Percentiles rank a stretch among this genome's conserved stretches.
Evolutionary conservation across 1,284 basidiomycete genomes (phyloP).

Genomic region (Trichosporon ovoides): DNA sequence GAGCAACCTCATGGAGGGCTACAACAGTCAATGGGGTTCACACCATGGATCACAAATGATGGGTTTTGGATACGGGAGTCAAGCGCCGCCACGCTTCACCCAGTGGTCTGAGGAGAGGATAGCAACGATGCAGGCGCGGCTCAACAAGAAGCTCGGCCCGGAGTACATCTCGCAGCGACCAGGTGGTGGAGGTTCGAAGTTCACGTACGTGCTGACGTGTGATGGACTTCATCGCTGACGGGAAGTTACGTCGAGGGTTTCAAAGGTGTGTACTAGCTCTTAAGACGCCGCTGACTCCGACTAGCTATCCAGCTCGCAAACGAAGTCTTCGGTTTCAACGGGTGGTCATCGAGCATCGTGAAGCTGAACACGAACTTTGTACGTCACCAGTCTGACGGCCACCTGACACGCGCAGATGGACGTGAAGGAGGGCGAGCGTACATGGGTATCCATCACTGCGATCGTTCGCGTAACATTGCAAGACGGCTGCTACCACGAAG

Average conservation of each 20-base stretch:
- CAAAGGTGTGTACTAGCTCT: constrained; percentile 55
- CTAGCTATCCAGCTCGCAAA: constrained; percentile 89
- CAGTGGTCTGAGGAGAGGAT: constrained; percentile 57
- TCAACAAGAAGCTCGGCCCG: constrained; percentile 84
- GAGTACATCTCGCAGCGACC: constrained; percentile 84
- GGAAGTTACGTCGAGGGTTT: constrained; percentile 92
- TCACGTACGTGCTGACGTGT: constrained; percentile 49
- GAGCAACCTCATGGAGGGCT: not conserved
- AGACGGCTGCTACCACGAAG: constrained; percentile 88
- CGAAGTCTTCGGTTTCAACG: constrained; percentile 97
- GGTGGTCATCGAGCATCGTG: constrained; percentile 85
- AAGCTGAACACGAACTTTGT: constrained; percentile 65
- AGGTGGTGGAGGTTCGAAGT: constrained; percentile 72
- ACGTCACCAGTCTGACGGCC: constrained; percentile 15
- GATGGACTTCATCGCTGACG: not conserved
- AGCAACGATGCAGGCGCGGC: constrained; percentile 69
- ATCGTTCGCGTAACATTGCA: constrained; percentile 79
- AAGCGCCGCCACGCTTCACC: constrained; percentile 22
- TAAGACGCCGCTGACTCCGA: not conserved
- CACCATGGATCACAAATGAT: constrained; percentile 13
- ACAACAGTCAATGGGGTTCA: constrained; percentile 12
- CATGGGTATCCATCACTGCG: constrained; percentile 73
- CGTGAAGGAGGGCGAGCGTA: constrained; percentile 61
- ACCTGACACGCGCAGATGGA: constrained; percentile 51
- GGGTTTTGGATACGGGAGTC: constrained; percentile 3